Percentiles rank a stretch among this genome's conserved stretches.
Conservation (phyloP, 129 eudicot genomes). For the Pulicaria dysenterica region DNA sequence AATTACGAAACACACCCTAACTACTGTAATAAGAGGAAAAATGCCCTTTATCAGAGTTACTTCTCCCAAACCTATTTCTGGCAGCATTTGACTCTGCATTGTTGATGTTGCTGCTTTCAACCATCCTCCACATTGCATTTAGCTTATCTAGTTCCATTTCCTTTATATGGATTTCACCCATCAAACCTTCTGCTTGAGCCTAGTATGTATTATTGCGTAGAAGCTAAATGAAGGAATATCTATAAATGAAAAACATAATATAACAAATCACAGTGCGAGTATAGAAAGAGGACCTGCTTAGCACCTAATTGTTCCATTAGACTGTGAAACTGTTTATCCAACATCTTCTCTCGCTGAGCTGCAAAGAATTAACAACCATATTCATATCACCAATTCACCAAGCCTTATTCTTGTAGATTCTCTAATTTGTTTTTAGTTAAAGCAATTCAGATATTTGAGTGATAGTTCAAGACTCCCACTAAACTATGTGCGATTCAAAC, state of each 20-base stretch:
- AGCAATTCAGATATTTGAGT: neutral
- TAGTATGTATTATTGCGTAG: conserved; percentile 23
- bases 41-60: conserved; percentile 46
- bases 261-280: neutral
- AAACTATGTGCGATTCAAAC: neutral
- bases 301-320: conserved; percentile 81
- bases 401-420: conserved; percentile 6
- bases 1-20: no score
- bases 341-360: conserved; percentile 88
- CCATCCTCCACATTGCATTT: conserved; percentile 61
- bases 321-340: conserved; percentile 93
- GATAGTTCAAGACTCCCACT: conserved; percentile 7
- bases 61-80: conserved; percentile 63
- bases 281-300: conserved; percentile 63
- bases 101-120: conserved; percentile 41
- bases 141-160: conserved; percentile 83
- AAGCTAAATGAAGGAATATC: neutral
- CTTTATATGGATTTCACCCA: conserved; percentile 68
- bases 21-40: conserved; percentile 53
- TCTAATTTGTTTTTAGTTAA: neutral
- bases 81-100: conserved; percentile 52
- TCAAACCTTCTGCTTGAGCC: conserved; percentile 93
- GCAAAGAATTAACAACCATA: conserved; percentile 22
- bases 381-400: neutral
- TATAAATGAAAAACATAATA: neutral